phyloP scores from a whole-genome alignment of 495 filamentous ascomycete species.

The Polyplosphaeria fusca region DNA sequence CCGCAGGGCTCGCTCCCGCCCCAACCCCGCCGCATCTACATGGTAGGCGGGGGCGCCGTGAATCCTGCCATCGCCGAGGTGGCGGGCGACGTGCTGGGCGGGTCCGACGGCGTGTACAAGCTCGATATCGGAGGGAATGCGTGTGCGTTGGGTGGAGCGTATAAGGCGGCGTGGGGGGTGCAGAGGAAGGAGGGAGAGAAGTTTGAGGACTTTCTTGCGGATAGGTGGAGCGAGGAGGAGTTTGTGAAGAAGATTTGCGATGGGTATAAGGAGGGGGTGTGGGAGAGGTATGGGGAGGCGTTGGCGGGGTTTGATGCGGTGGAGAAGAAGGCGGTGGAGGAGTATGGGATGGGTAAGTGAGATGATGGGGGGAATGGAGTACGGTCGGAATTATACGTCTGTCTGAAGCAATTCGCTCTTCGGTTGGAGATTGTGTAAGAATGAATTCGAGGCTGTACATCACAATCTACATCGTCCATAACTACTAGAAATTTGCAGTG shows the following conservation, averaged over 20 bases:
- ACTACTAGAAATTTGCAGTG: too few relatives aligned
- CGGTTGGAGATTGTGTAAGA: too few relatives aligned
- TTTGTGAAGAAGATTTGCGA: slow-evolving; percentile 77
- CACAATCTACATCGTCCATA: too few relatives aligned
- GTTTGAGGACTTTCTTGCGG: slow-evolving; percentile 82
- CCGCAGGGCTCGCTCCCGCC: slow-evolving; percentile 59
- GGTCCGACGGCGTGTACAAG: slow-evolving; percentile 82
- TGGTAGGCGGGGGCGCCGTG: slow-evolving; percentile 84
- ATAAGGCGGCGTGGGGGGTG: slow-evolving; percentile 90
- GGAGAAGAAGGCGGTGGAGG: slow-evolving; percentile 63
- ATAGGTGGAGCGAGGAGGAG: slow-evolving; percentile 78
- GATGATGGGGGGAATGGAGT: not conserved
- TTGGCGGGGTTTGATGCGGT: slow-evolving; percentile 75
- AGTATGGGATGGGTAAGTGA: slow-evolving; percentile 21
- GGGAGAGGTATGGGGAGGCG: slow-evolving; percentile 70
- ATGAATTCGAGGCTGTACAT: too few relatives aligned
- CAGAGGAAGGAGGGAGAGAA: slow-evolving; percentile 64
- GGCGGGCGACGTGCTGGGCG: slow-evolving; percentile 82
- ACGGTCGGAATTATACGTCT: too few relatives aligned
- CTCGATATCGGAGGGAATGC: slow-evolving; percentile 95
- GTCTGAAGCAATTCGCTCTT: too few relatives aligned
- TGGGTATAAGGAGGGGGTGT: slow-evolving; percentile 72
- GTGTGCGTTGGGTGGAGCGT: slow-evolving; percentile 91
- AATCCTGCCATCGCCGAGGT: slow-evolving; percentile 82
- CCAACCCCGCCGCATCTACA: slow-evolving; percentile 85